Percentiles rank a stretch among this genome's conserved stretches.
phyloP scores from a whole-genome alignment of 1,284 basidiomycete species.

The Coriolopsis trogii region DNA sequence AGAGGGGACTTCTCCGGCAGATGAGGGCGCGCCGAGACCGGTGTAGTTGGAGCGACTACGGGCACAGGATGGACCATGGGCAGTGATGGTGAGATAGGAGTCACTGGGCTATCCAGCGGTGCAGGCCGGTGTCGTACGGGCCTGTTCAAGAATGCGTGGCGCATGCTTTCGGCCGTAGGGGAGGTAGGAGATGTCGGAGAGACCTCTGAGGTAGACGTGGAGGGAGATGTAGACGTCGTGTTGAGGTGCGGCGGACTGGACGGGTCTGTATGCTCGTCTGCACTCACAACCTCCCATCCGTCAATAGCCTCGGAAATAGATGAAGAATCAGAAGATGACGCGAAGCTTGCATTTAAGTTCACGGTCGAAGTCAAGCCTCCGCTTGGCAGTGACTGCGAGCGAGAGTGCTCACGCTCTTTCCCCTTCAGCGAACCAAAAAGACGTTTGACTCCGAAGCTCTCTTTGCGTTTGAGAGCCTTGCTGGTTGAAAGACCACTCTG shows the following conservation, averaged over 20 bases:
- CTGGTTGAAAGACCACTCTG: neutral
- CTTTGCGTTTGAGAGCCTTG: constrained; percentile 26
- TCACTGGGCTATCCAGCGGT: constrained; percentile 4
- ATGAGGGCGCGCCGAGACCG: constrained; percentile 13
- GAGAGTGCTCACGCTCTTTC: constrained; percentile 27
- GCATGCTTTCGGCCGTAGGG: constrained; percentile 13
- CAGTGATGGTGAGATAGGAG: constrained; percentile 3
- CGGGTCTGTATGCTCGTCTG: neutral
- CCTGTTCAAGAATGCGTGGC: constrained; percentile 28
- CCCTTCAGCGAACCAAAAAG: constrained; percentile 36
- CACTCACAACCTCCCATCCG: constrained; percentile 22
- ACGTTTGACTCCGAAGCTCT: constrained; percentile 34
- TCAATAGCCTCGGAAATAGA: constrained; percentile 14
- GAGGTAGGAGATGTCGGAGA: constrained; percentile 3
- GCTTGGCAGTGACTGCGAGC: constrained; percentile 6
- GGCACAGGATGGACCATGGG: neutral
- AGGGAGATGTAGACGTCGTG: constrained; percentile 10
- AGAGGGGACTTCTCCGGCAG: constrained; percentile 23
- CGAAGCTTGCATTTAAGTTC: constrained; percentile 2
- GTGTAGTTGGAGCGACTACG: constrained; percentile 1
- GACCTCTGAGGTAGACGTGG: constrained; percentile 8
- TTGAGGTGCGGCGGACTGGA: neutral
- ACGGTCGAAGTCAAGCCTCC: neutral
- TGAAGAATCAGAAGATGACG: constrained; percentile 16
- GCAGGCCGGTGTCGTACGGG: constrained; percentile 23